phyloP scores from a whole-genome alignment of 1,284 basidiomycete species.

The Malassezia arunalokei region DNA sequence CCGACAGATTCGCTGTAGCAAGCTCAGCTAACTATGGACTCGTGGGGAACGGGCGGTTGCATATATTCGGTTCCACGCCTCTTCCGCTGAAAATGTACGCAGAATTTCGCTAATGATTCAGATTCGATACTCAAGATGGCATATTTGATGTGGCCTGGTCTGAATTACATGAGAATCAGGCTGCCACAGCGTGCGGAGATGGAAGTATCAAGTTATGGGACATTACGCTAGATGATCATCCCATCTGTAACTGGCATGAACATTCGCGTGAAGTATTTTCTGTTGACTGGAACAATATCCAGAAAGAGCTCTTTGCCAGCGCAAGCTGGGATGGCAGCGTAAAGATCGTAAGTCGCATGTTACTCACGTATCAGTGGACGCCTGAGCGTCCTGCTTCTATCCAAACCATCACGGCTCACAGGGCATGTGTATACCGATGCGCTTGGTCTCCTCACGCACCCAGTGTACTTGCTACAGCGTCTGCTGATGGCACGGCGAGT shows the following conservation, averaged over 20 bases:
- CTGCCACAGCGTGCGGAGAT: conserved; percentile 77
- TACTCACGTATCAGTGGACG: conserved; percentile 53
- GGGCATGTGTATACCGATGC: conserved; percentile 73
- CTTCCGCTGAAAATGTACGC: conserved; percentile 1
- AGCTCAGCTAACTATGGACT: conserved; percentile 88
- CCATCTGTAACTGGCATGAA: conserved; percentile 83
- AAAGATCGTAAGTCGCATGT: conserved; percentile 59
- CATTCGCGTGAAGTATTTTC: conserved; percentile 83
- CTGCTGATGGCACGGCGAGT: conserved; percentile 54
- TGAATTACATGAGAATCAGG: conserved; percentile 84
- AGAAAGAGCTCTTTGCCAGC: conserved; percentile 77
- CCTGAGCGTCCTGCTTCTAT: conserved; percentile 67
- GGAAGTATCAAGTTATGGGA: conserved; percentile 88
- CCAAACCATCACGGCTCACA: conserved; percentile 66
- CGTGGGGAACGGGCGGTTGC: conserved; percentile 66
- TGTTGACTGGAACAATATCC: conserved; percentile 92
- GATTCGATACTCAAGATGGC: conserved; percentile 86
- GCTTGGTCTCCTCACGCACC: conserved; percentile 83
- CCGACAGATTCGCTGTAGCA: conserved; percentile 66
- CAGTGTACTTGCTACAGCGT: conserved; percentile 66
- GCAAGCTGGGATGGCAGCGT: conserved; percentile 77
- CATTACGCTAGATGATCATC: conserved; percentile 71
- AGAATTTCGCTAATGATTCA: conserved; percentile 41
- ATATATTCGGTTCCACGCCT: conserved; percentile 17
- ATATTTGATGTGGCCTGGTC: conserved; percentile 86